phyloP scores from a whole-genome alignment of 441 rosid species.

The Gossypium lobatum region DNA sequence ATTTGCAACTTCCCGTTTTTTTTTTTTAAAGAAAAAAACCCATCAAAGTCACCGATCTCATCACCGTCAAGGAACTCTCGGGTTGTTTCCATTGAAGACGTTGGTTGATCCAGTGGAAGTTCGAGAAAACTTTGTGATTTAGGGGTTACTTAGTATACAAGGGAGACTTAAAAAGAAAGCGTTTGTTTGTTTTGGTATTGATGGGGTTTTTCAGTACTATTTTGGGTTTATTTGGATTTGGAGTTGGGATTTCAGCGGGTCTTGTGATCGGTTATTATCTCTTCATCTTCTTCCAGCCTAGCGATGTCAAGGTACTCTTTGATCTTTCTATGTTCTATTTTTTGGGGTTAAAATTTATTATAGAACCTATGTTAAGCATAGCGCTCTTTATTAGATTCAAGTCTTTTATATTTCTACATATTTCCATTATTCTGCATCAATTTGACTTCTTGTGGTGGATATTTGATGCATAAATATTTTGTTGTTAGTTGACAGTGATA shows the following conservation, averaged over 20 bases:
- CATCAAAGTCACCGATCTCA: constrained; percentile 37
- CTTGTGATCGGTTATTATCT: constrained; percentile 69
- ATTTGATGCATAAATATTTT: not conserved
- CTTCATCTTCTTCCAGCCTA: constrained; percentile 72
- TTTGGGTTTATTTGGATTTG: constrained; percentile 77
- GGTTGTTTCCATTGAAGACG: not conserved
- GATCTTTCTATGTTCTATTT: not conserved
- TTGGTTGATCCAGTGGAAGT: not conserved
- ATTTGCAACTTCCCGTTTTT: constrained; percentile 52
- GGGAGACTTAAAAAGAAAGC: not conserved
- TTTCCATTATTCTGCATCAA: not conserved
- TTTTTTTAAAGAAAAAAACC: constrained; percentile 25
- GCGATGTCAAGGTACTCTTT: constrained; percentile 60
- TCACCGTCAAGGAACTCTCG: constrained; percentile 22
- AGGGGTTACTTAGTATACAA: not conserved
- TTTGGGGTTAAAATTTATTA: not conserved
- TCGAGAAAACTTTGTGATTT: not conserved
- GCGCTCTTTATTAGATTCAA: not conserved
- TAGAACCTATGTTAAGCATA: not conserved
- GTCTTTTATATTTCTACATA: not conserved
- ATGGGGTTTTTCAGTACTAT: constrained; percentile 62
- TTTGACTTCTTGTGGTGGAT: not conserved
- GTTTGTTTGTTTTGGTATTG: not conserved
- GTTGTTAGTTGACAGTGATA: not conserved
- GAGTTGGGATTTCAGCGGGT: constrained; percentile 73